A percentile compares a stretch with the other conserved stretches of the same genome.
These are phyloP conservation scores for Sanghuangporus sanghuang DNA, from an alignment of 1,284 basidiomycete species.

Conservation along the genomic window DNA sequence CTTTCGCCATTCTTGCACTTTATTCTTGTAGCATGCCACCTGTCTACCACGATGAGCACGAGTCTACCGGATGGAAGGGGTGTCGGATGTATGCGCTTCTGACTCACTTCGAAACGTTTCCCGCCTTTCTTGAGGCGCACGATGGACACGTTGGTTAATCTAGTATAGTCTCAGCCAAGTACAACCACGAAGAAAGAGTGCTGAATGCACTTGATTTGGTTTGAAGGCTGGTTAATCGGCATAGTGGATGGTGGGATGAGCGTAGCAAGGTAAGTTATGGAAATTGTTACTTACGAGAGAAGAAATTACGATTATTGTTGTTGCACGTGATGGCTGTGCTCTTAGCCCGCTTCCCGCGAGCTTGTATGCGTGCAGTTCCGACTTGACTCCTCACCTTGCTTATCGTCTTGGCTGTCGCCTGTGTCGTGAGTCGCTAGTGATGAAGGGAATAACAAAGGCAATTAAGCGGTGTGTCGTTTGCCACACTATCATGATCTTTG, in stretches of 20 bases:
- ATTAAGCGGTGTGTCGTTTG: constrained; percentile 57
- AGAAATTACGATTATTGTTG: constrained; percentile 2
- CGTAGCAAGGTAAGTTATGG: constrained; percentile 1
- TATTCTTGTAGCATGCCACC: constrained; percentile 99
- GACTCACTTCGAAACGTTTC: constrained; percentile 88
- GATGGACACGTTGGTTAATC: constrained; percentile 94
- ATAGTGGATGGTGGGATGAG: constrained; percentile 25
- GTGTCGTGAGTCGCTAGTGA: constrained; percentile 26
- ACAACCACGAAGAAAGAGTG: constrained; percentile 6
- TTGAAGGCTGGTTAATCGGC: constrained; percentile 78
- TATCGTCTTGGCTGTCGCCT: neutral
- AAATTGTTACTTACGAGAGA: neutral
- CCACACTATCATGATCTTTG: neutral
- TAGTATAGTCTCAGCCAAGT: constrained; percentile 28
- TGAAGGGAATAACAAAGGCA: constrained; percentile 81
- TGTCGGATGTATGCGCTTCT: neutral
- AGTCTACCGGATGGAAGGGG: neutral
- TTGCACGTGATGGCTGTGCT: neutral
- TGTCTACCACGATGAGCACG: constrained; percentile 36
- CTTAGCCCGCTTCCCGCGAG: neutral
- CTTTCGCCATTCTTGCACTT: constrained; percentile 93
- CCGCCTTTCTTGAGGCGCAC: constrained; percentile 95
- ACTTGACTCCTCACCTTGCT: constrained; percentile 1
- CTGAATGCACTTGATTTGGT: constrained; percentile 71
- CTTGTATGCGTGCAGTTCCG: neutral